phyloP scores from a whole-genome alignment of 129 eudicot species.

The Pittosporum tobira region DNA sequence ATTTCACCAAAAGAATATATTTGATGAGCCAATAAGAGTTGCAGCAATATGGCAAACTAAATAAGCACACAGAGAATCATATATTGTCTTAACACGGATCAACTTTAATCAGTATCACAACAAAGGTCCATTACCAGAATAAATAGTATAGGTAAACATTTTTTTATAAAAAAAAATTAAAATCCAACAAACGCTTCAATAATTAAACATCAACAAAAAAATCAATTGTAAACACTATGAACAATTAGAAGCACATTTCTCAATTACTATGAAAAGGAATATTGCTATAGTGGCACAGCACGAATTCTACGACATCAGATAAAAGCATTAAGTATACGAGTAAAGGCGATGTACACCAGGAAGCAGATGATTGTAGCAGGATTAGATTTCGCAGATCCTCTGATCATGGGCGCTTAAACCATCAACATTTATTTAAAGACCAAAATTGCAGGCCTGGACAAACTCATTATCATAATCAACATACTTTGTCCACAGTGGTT shows the following conservation, averaged over 20 bases:
- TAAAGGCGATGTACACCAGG: slow-evolving; percentile 13
- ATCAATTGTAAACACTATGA: slow-evolving; percentile 21
- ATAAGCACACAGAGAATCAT: not conserved
- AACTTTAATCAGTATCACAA: not conserved
- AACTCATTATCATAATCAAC: slow-evolving; percentile 19
- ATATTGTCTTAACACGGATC: not conserved
- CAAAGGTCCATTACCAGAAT: not conserved
- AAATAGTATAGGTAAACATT: not conserved
- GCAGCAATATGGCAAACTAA: not conserved
- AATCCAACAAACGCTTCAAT: too few species aligned
- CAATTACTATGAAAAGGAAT: slow-evolving; percentile 23
- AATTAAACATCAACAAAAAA: slow-evolving; percentile 14
- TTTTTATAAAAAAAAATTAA: too few species aligned
- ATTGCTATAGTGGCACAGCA: slow-evolving; percentile 29
- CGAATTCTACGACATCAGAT: slow-evolving; percentile 18
- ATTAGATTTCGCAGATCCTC: slow-evolving; percentile 23
- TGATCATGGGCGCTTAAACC: slow-evolving; percentile 16
- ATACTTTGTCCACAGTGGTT: slow-evolving; percentile 19
- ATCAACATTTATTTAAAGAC: slow-evolving; percentile 12
- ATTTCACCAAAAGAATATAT: not conserved
- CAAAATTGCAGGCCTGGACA: slow-evolving; percentile 22
- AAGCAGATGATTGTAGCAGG: slow-evolving; percentile 25
- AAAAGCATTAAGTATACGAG: slow-evolving; percentile 33
- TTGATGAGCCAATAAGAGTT: too few species aligned
- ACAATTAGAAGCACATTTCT: slow-evolving; percentile 34